phyloP scores from a whole-genome alignment of 139 green algal genomes.

The Chlorella sp. region DNA sequence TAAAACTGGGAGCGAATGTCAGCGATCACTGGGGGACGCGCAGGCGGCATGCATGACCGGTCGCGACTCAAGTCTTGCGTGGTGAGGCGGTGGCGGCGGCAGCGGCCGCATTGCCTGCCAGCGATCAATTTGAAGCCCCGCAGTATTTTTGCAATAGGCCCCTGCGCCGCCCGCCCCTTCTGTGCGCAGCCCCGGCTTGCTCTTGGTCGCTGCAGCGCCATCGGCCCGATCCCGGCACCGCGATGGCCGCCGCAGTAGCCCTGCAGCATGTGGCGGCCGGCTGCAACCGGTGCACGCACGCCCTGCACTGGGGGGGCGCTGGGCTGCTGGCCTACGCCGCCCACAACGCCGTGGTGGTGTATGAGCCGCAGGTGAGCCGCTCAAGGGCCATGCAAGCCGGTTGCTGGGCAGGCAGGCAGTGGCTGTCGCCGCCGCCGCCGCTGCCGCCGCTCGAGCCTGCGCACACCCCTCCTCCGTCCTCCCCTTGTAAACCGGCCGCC shows the following conservation, averaged over 20 bases:
- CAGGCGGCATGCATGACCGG: no score
- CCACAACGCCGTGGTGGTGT: constrained; percentile 70
- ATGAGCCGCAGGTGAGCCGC: constrained; percentile 62
- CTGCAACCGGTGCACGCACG: constrained; percentile 70
- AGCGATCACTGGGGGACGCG: no score
- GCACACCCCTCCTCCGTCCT: background rate
- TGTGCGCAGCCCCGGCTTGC: no score
- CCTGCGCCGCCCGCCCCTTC: no score
- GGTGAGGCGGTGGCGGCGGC: background rate
- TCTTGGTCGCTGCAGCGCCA: background rate
- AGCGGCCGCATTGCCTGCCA: background rate
- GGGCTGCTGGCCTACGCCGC: constrained; percentile 74
- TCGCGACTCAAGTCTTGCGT: no score
- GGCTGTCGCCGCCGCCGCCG: background rate
- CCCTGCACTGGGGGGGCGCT: constrained; percentile 69
- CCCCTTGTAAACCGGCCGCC: background rate
- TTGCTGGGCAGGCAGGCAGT: no score
- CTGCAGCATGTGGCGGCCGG: constrained; percentile 64
- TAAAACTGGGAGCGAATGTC: no score
- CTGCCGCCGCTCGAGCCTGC: background rate
- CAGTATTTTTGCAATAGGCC: background rate
- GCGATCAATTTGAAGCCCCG: no score
- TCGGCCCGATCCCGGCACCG: background rate
- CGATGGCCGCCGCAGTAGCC: background rate
- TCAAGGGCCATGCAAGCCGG: background rate